Base-by-base conservation (phyloP, 371 early-diverging fungal species). In the Coemansia sp. region DNA sequence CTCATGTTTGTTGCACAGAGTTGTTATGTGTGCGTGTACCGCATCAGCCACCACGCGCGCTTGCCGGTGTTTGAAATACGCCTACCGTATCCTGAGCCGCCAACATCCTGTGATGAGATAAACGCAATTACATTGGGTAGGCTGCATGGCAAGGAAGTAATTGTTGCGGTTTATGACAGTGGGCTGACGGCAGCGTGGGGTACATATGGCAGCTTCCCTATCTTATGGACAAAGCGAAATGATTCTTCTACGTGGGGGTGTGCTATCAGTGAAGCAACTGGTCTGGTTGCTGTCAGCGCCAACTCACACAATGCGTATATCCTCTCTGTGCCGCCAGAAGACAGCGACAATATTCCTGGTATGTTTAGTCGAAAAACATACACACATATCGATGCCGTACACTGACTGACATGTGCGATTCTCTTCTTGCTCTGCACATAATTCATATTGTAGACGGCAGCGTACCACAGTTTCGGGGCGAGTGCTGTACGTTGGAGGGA, bases 241-340 rank as follows among this genome's bases (percentile, higher is more conserved):
- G 41, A 26, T 29, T 54, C n/a, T n/a, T 76, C 76, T n/a, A 71
- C 76, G 0, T 76, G 76, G 76, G 76, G 76, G 13, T 76, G 76
- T 44, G 72, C 72, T 3, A 40, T 71, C 7, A 61, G 64, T 28
- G 13, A 41, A 5, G 17, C 44, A 2, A 26, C 62, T 1, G 46
- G 26, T 17, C 46, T 49, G 1, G 59, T 71, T 4, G 76, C 76
- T 12, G 68, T 61, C 29, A 76, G 76, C 44, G 62, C 76, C 46
- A 76, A 76, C 65, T 71, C 76, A 8, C 61, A 57, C 46, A 58
- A 17, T 36, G 60, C 66, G 19, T 55, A 65, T 8, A 44, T 71
- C 12, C 21, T 55, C 17, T 11, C 23, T 23, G 21, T 24, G 21
- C 13, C 53, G 24, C 13, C 53, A 9, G 24, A 26, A 13, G 13